Evolutionary conservation across 2,329 filamentous ascomycete species (phyloP).

Genomic region (Colletotrichum sp.): DNA sequence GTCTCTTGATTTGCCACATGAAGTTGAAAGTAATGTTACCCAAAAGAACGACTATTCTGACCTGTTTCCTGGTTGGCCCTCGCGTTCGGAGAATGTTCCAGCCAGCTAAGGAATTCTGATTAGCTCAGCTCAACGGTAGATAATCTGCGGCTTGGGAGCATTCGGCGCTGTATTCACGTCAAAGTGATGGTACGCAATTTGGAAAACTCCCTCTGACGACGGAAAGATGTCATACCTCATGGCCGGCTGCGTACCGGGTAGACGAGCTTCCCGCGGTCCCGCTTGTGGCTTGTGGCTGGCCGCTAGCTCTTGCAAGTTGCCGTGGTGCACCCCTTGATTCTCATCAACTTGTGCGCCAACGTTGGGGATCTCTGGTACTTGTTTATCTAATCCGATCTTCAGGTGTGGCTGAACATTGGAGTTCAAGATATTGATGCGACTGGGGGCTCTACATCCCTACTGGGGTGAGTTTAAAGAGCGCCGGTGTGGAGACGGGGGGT

Average conservation of each 20-base stretch:
- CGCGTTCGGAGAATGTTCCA: not conserved
- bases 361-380: not conserved
- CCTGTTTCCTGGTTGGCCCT: not conserved
- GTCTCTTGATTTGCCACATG: not conserved
- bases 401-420: not conserved
- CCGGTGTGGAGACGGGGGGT: not conserved
- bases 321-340: not conserved
- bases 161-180: not conserved
- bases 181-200: not conserved
- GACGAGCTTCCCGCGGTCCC: not conserved
- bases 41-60: not conserved
- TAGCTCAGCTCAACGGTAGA: not conserved
- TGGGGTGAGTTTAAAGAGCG: not conserved
- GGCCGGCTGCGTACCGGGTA: not conserved
- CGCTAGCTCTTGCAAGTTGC: not conserved
- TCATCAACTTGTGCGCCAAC: not conserved
- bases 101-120: not conserved
- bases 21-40: not conserved
- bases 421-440: not conserved
- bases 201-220: not conserved
- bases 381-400: not conserved
- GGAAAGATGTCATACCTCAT: not conserved
- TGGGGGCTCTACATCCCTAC: not conserved
- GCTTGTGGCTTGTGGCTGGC: not conserved
- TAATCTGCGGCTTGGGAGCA: not conserved